Percentiles rank a stretch among this genome's conserved stretches.
phyloP scores from a whole-genome alignment of 352 stramenopile genomes.

The Thraustochytrium sp. region DNA sequence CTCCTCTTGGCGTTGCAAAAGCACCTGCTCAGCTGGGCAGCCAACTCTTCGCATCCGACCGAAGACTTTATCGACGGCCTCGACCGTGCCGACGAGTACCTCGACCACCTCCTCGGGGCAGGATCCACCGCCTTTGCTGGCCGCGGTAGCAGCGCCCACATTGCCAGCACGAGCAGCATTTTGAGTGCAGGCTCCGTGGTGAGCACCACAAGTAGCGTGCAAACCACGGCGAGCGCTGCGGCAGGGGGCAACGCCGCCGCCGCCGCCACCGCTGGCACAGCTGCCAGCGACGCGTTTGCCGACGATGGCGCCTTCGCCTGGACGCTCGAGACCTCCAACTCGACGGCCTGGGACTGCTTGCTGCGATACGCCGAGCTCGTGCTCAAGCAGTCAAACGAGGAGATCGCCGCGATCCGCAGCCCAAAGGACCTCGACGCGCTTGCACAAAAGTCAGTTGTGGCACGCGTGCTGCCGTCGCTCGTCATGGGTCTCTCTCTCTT shows the following conservation, averaged over 20 bases:
- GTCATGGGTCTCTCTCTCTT: conserved; percentile 62
- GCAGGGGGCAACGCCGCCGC: background rate
- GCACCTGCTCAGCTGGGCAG: conserved; percentile 62
- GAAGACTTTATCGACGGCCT: background rate
- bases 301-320: background rate
- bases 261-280: background rate
- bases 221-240: too few relatives aligned
- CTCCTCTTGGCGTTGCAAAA: conserved; percentile 60
- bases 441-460: conserved; percentile 57
- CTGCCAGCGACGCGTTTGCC: background rate
- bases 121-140: too few relatives aligned
- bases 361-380: conserved; percentile 45
- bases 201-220: too few relatives aligned
- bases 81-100: background rate
- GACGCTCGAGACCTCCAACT: background rate
- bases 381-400: conserved; percentile 37
- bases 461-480: conserved; percentile 58
- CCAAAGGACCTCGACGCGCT: conserved; percentile 48
- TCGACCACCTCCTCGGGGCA: background rate
- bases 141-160: too few relatives aligned
- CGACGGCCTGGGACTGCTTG: conserved; percentile 19
- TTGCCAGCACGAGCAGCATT: too few relatives aligned
- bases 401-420: conserved; percentile 43
- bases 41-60: background rate
- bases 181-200: too few relatives aligned